Evolutionary conservation across 441 rosid genomes (phyloP).

Genomic region (Bocquillonia castaneifolia): DNA sequence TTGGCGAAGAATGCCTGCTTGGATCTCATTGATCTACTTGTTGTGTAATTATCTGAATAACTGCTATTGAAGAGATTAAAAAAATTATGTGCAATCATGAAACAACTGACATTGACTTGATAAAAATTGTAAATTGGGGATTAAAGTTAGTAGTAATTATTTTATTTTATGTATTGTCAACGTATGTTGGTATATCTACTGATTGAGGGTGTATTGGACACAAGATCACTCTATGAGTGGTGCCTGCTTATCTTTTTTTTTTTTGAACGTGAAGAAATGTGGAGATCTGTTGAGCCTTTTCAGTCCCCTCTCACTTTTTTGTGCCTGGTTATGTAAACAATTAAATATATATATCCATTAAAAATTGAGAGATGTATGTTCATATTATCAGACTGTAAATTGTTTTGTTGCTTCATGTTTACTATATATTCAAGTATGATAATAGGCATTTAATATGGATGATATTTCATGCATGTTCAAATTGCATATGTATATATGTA

Average conservation of each 20-base stretch:
- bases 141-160: background rate
- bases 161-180: background rate
- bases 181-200: background rate
- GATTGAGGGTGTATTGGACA: background rate
- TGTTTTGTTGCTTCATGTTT: background rate
- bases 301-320: background rate
- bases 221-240: no score
- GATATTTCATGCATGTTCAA: background rate
- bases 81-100: no score
- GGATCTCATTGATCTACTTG: background rate
- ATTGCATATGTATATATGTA: background rate
- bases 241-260: no score
- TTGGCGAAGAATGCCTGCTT: constrained; percentile 1
- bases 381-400: background rate
- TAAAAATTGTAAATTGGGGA: background rate
- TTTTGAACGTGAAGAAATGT: no score
- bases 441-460: background rate
- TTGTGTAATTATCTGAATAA: background rate
- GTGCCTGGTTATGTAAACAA: background rate
- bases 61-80: background rate
- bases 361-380: background rate
- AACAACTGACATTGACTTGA: background rate
- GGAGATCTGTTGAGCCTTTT: background rate
- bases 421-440: background rate
- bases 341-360: background rate